Base-by-base conservation (phyloP, 2,329 filamentous ascomycete genomes). In the Pseudonectria buxi region DNA sequence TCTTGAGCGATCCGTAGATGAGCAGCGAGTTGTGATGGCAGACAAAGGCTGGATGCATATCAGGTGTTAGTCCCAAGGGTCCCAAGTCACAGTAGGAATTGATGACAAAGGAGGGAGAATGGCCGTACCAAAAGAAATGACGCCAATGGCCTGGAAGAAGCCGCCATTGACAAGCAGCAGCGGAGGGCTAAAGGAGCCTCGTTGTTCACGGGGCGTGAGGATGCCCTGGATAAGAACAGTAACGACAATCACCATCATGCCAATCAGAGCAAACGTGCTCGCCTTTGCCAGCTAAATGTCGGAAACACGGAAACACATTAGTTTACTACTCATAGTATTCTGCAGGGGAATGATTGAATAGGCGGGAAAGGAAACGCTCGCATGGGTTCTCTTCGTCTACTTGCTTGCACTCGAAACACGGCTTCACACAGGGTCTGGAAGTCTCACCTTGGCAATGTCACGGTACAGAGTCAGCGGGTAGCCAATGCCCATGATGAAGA, bases 11-110 rank as follows among this genome's bases (percentile, higher is more conserved):
- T 47, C 90, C 90, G 64, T 98, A 98, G 57, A 98, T 98, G 37
- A 98, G 74, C 41, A 98, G 81, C 33, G 87, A 94, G 66, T 98
- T 98, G 68, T 98, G 92, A 58, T 98, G 78, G 59, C 78, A 82
- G 45, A 82, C 78, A 44, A 82, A 82, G 32, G 78, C 78, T 65
- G 39, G 15, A 26, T 26, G 24, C 37, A 10, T 24, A 18, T 32
- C 14, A 39, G 33, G 18, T 31, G 11, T 35, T 28, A 24, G 35
- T 15, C 14, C 12, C 22, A n/a, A n/a, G n/a, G n/a, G n/a, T n/a
- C n/a, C n/a, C n/a, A n/a, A n/a, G n/a, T n/a, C n/a, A n/a, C n/a
- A n/a, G n/a, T n/a, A n/a, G n/a, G n/a, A n/a, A n/a, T n/a, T n/a
- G n/a, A n/a, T n/a, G n/a, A n/a, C n/a, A 28, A 30, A 14, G 28